Evolutionary conservation across 257 asterid species (phyloP).

Genomic region (Striga asiatica): DNA sequence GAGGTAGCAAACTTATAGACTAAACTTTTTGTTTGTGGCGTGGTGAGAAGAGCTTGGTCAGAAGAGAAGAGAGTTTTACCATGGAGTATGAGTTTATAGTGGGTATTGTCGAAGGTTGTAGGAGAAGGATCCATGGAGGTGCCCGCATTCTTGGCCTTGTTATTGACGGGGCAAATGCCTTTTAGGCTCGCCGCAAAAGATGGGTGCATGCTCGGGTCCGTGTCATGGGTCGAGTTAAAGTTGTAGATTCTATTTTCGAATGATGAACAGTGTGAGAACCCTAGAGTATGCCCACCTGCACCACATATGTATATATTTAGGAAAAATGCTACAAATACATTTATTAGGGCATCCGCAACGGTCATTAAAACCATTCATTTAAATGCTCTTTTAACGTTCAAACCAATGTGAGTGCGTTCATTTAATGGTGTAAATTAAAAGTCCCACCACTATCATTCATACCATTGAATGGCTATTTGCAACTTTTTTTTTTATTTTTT

Average conservation of each 20-base stretch:
- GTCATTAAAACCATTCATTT: too few species aligned
- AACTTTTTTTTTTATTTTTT: too few species aligned
- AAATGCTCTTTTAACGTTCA: too few species aligned
- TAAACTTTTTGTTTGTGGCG: conserved; percentile 34
- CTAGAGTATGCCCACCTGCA: conserved; percentile 80
- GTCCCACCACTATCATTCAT: too few species aligned
- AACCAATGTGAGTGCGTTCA: too few species aligned
- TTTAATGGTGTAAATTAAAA: too few species aligned
- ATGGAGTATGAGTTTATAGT: conserved; percentile 53
- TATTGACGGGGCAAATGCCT: conserved; percentile 41
- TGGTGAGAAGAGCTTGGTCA: conserved; percentile 58
- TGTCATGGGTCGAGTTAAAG: conserved; percentile 61
- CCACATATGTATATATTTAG: neutral
- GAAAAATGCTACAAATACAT: too few species aligned
- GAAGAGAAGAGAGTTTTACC: conserved; percentile 45
- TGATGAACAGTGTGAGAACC: conserved; percentile 78
- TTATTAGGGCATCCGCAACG: too few species aligned
- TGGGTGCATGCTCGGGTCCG: conserved; percentile 60
- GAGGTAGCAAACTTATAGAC: conserved; percentile 58
- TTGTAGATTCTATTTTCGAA: conserved; percentile 46
- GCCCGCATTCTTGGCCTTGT: conserved; percentile 51
- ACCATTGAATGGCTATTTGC: too few species aligned
- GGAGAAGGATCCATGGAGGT: conserved; percentile 60
- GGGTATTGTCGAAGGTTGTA: conserved; percentile 53
- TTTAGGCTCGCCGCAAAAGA: conserved; percentile 43